Evolutionary conservation across 2,329 filamentous ascomycete genomes (phyloP).

Genomic region (Balansia obtecta): DNA sequence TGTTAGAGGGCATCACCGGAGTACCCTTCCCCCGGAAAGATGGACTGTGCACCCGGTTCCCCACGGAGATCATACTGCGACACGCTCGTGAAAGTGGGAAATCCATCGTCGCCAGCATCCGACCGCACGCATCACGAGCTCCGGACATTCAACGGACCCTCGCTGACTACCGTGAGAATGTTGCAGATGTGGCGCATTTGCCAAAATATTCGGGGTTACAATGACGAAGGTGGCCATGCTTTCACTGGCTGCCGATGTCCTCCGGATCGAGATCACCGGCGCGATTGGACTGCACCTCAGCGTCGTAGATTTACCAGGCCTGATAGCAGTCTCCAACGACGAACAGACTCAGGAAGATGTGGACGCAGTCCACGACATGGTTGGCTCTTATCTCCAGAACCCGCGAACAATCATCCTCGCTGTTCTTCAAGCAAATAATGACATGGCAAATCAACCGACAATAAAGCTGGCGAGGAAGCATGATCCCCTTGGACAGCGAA

Average conservation of each 20-base stretch:
- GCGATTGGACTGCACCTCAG: slow-evolving; percentile 24
- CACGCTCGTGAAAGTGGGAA: neutral
- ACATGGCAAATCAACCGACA: slow-evolving; percentile 26
- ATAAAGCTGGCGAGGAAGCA: slow-evolving; percentile 16
- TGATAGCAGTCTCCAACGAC: slow-evolving; percentile 25
- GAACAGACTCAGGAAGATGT: slow-evolving; percentile 22
- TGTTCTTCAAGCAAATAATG: slow-evolving; percentile 27
- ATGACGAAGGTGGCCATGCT: slow-evolving; percentile 1
- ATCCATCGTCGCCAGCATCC: slow-evolving; percentile 9
- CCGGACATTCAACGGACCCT: slow-evolving; percentile 4
- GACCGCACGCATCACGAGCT: slow-evolving; percentile 8
- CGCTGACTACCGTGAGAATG: slow-evolving; percentile 6
- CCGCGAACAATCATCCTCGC: slow-evolving; percentile 31
- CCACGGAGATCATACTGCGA: slow-evolving; percentile 13
- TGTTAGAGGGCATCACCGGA: slow-evolving; percentile 12
- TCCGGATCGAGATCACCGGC: slow-evolving; percentile 14
- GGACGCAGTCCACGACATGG: slow-evolving; percentile 21
- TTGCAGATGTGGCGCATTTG: slow-evolving; percentile 12
- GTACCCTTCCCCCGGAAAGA: slow-evolving; percentile 13
- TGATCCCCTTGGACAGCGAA: slow-evolving; percentile 22
- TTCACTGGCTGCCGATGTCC: slow-evolving; percentile 13
- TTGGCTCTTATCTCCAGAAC: slow-evolving; percentile 27
- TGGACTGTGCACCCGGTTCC: slow-evolving; percentile 13
- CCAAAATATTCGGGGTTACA: slow-evolving; percentile 9
- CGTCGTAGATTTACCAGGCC: slow-evolving; percentile 33